Evolutionary conservation across 2,329 filamentous ascomycete species (phyloP).

Genomic region (Furcasterigmium sp.): DNA sequence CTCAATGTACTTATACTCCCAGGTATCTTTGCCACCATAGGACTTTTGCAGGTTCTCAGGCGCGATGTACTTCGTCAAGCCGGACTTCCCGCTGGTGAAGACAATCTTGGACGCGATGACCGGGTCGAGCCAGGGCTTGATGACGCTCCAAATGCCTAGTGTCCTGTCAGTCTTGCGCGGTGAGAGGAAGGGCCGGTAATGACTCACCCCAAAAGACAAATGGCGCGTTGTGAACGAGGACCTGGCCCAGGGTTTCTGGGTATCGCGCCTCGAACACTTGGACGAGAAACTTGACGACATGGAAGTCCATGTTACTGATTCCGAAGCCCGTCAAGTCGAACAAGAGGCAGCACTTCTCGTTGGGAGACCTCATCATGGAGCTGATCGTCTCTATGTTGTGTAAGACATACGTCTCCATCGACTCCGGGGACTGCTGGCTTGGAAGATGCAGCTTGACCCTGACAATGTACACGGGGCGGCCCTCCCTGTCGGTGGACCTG

Average conservation of each 20-base stretch:
- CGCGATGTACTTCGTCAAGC: conserved; percentile 57
- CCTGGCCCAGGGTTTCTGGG: conserved; percentile 64
- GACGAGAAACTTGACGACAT: conserved; percentile 73
- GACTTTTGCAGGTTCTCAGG: conserved; percentile 55
- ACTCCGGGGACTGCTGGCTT: conserved; percentile 22
- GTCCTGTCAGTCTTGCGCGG: background rate
- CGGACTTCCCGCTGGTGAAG: conserved; percentile 58
- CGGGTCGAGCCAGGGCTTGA: conserved; percentile 71
- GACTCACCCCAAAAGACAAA: conserved; percentile 56
- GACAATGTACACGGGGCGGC: conserved; percentile 30
- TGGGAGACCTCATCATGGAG: conserved; percentile 15
- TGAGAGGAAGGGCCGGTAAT: background rate
- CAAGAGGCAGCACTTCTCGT: conserved; percentile 35
- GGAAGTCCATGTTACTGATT: conserved; percentile 71
- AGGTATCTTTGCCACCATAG: conserved; percentile 62
- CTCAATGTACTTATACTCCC: conserved; percentile 61
- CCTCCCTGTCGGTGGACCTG: conserved; percentile 26
- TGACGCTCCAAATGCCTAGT: conserved; percentile 50
- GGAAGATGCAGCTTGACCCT: conserved; percentile 26
- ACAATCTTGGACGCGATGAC: conserved; percentile 69
- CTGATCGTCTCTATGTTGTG: conserved; percentile 32
- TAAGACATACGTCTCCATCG: conserved; percentile 30
- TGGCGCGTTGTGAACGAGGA: conserved; percentile 70
- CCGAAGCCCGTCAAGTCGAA: conserved; percentile 71
- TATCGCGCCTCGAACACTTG: conserved; percentile 77